Base-by-base conservation (phyloP, 345 rosid species). In the Erodium maritimum region DNA sequence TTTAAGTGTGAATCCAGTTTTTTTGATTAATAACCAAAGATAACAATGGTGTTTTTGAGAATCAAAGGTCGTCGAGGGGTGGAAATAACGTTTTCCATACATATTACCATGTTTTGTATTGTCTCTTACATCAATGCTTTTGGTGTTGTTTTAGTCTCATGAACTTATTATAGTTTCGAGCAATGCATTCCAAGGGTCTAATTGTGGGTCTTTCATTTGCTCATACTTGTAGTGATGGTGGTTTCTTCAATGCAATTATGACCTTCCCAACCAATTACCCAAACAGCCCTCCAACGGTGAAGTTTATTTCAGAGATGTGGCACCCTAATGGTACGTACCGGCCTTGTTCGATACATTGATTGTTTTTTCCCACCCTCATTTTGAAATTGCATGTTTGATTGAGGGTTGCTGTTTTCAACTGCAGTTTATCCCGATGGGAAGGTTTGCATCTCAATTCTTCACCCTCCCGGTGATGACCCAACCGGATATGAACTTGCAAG, bases 381-480 rank as follows among this genome's bases (percentile, higher is more conserved):
- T 52, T 23, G 33, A 4, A 61, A 34, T 21, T 45, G 25, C 11
- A 16, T 24, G 42, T 29, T n/a, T 51, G 34, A 55, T 50, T 5
- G 60, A 34, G 45, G 52, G 33, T 57, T 34, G 54, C 37, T 13
- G 45, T 52, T 42, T 17, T 67, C 23, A 37, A 10, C 19, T 69
- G 63, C 72, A 93, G 99, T 89, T 52, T 93, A 93, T 66, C 55
- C 86, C 12, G 95, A 93, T 77, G 99, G 99, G 23, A 86, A 83
- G 52, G 99, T 93, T 67, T 93, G 99, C 77, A 93, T 93, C 60
- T 93, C 99, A 18, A 89, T 93, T 69, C 95, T 93, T 62, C 96
- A 93, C 72, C 99, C 99, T 53, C 99, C 99, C 4, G 99, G 99
- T 55, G 96, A 89, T 56, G 99, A 93, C 71, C 99, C 96, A 50